Conservation (phyloP, 139 green algal genomes). For the Asterochloris sp. region DNA sequence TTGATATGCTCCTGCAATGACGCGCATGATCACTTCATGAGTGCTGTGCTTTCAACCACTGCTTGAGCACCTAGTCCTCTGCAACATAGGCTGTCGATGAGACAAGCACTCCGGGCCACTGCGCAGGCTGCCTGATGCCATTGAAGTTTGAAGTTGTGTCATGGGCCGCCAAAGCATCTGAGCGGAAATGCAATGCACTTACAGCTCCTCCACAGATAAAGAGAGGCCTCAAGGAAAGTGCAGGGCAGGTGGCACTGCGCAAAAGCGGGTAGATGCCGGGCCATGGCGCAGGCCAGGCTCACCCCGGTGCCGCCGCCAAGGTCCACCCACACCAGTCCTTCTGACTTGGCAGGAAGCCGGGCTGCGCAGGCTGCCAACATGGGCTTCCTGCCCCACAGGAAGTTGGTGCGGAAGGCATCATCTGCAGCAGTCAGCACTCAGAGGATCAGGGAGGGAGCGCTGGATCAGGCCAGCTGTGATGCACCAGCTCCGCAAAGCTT, state of each 20-base stretch:
- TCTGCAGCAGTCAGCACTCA: conserved; percentile 59
- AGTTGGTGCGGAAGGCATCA: conserved; percentile 89
- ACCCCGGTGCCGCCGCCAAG: conserved; percentile 90
- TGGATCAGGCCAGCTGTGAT: not conserved
- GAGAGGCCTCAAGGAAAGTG: not conserved
- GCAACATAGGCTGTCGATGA: no score
- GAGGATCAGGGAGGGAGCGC: not conserved
- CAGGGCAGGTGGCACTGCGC: no score
- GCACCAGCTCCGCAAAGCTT: not conserved
- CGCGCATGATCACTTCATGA: no score
- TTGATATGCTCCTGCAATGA: no score
- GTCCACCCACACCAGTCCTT: conserved; percentile 89
- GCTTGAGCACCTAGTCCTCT: no score
- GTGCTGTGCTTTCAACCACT: no score
- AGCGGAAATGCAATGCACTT: not conserved
- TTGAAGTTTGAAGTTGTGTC: not conserved
- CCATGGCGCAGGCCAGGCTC: conserved; percentile 3
- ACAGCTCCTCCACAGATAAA: not conserved
- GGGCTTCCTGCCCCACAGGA: conserved; percentile 89
- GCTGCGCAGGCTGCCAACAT: conserved; percentile 90
- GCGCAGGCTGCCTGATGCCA: no score
- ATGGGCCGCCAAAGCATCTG: not conserved
- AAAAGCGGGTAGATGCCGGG: no score
- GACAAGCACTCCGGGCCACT: no score
- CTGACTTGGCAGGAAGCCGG: conserved; percentile 51